Base-by-base conservation (phyloP, 2,329 filamentous ascomycete genomes). In the Fusarium incarnatum region DNA sequence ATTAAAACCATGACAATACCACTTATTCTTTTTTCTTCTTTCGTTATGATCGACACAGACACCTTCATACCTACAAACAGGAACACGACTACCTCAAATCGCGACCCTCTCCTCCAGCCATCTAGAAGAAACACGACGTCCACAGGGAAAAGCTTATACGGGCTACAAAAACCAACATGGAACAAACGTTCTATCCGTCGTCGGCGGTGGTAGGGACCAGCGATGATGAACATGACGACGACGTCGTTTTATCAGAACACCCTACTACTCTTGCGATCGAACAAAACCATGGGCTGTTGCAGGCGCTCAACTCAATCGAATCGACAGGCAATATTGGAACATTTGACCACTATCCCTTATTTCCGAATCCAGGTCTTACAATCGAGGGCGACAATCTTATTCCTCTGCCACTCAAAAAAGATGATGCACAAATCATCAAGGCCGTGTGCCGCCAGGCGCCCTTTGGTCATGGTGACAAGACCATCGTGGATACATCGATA, bases 381-480 rank as follows among this genome's bases (percentile, higher is more conserved):
- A 61, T 67, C 8, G 23, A 42, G 13, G 42, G 48, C 4, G 28
- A 45, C 5, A 42, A 30, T 32, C 28, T 42, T 25, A 55, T 62
- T 22, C 23, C 53, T 13, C 54, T 70, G 3, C 60, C 63, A 9
- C 34, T 70, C 1, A 52, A 66, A 23, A 15, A 47, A 18, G 44
- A 56, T 10, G 45, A 54, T 46, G 56, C 54, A 8, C 32, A 61
- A 11, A 28, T 30, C 30, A 64, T 71, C 40, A 64, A 61, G 28
- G 49, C 25, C 46, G 37, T 20, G 13, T 60, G 63, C 13, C 40
- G 56, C 28, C 59, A 59, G 32, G 49, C 63, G 13, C 46, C 66
- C 6, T 70, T 58, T 54, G 66, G 59, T 9, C 58, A 54, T 15
- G 63, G 56, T 10, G 48, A 67, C 9, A 54, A 60, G 32, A 60